These are phyloP conservation scores for Fusarium metavorans DNA, from an alignment of 2,329 filamentous ascomycete species.

Conservation along the genomic window DNA sequence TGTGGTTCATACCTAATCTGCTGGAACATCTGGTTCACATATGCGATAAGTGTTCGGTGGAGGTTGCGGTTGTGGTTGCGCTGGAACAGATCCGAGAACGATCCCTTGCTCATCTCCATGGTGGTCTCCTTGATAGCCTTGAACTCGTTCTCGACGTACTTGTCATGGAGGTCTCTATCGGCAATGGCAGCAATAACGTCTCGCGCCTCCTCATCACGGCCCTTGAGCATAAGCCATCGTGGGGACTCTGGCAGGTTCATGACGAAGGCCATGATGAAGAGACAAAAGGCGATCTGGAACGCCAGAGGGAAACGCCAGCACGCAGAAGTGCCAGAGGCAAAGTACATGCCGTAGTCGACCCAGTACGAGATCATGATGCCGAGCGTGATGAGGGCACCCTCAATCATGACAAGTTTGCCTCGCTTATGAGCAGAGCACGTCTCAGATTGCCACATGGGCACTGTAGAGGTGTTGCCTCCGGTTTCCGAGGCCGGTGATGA, in stretches of 20 bases:
- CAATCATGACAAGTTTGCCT: constrained; percentile 72
- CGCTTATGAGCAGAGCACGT: constrained; percentile 68
- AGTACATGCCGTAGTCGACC: constrained; percentile 70
- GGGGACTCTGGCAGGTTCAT: constrained; percentile 67
- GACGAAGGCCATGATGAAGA: constrained; percentile 67
- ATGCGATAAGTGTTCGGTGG: constrained; percentile 71
- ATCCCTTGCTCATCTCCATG: constrained; percentile 74
- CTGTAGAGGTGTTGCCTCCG: constrained; percentile 67
- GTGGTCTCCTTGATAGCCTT: constrained; percentile 74
- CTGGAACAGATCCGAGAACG: constrained; percentile 69
- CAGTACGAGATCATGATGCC: constrained; percentile 71
- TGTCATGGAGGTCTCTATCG: constrained; percentile 65
- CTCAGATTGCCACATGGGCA: constrained; percentile 72
- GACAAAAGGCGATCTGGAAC: constrained; percentile 67
- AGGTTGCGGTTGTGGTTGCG: constrained; percentile 68
- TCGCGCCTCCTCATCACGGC: constrained; percentile 60
- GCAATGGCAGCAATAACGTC: constrained; percentile 65
- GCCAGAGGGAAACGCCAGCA: constrained; percentile 71
- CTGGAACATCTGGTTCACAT: constrained; percentile 73
- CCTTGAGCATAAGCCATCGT: constrained; percentile 60
- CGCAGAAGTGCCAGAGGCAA: constrained; percentile 53
- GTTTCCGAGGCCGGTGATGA: constrained; percentile 70
- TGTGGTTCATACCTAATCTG: constrained; percentile 53
- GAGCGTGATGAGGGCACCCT: constrained; percentile 68
- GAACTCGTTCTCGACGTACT: constrained; percentile 69